phyloP scores from a whole-genome alignment of 768 basidiomycete genomes.

The Rhodotorula sphaerocarpa region DNA sequence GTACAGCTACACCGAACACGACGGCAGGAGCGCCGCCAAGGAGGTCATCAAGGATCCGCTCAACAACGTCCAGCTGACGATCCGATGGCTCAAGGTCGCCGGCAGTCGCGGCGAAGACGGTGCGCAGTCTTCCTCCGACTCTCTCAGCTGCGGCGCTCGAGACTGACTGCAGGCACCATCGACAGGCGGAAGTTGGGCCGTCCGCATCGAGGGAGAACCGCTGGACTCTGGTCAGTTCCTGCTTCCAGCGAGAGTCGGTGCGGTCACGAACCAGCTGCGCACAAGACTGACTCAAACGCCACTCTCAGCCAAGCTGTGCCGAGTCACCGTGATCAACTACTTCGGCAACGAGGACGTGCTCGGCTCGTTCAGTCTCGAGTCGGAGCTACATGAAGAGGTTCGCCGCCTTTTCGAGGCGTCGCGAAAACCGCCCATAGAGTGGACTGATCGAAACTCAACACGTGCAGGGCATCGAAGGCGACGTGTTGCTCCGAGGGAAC shows the following conservation, averaged over 20 bases:
- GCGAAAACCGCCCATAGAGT: not conserved
- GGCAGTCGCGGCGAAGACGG: slow-evolving; percentile 61
- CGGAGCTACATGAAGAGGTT: slow-evolving; percentile 66
- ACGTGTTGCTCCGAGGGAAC: slow-evolving; percentile 61
- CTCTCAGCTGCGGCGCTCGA: not conserved
- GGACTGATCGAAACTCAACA: not conserved
- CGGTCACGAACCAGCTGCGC: not conserved
- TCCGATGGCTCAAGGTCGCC: slow-evolving; percentile 75
- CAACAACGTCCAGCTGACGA: slow-evolving; percentile 79
- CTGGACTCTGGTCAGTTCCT: slow-evolving; percentile 54
- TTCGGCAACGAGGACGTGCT: slow-evolving; percentile 70
- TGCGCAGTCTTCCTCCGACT: not conserved
- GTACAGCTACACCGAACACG: slow-evolving; percentile 83
- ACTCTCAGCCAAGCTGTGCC: slow-evolving; percentile 48
- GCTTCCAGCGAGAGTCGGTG: not conserved
- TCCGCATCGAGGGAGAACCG: slow-evolving; percentile 70
- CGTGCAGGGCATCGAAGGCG: slow-evolving; percentile 62
- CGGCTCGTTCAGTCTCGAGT: slow-evolving; percentile 71
- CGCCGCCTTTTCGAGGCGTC: too few species aligned
- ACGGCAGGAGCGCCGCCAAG: slow-evolving; percentile 73
- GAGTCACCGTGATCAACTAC: slow-evolving; percentile 75
- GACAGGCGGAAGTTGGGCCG: slow-evolving; percentile 67
- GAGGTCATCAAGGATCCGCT: slow-evolving; percentile 70
- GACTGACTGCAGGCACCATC: not conserved
- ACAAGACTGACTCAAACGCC: not conserved